phyloP scores from a whole-genome alignment of 768 basidiomycete species.

The Pleurotus platypus region DNA sequence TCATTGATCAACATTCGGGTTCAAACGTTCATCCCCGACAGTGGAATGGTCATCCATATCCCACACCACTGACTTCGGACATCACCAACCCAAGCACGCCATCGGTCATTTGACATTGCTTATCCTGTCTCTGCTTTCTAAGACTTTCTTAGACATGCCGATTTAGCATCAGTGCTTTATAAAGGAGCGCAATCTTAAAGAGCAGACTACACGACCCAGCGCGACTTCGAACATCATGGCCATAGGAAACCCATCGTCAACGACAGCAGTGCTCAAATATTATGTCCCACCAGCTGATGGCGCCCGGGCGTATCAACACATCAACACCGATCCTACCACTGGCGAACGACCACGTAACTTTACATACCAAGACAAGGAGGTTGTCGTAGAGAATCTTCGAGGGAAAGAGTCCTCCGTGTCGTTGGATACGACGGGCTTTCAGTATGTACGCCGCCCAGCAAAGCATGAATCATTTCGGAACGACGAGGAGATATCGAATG shows the following conservation, averaged over 20 bases:
- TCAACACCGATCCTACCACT: constrained; percentile 28
- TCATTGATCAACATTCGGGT: too few species aligned
- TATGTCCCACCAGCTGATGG: constrained; percentile 34
- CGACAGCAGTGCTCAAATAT: constrained; percentile 33
- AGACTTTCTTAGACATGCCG: too few species aligned
- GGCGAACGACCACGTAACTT: constrained; percentile 37
- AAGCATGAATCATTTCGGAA: constrained; percentile 45
- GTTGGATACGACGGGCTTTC: constrained; percentile 52
- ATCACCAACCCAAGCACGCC: too few species aligned
- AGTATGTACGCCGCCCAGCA: constrained; percentile 34
- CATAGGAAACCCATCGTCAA: constrained; percentile 10
- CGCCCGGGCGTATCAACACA: constrained; percentile 31
- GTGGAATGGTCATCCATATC: too few species aligned
- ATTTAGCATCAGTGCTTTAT: too few species aligned
- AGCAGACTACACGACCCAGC: too few species aligned
- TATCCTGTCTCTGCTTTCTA: too few species aligned
- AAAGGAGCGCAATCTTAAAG: too few species aligned
- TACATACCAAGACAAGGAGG: constrained; percentile 18
- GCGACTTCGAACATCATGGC: background rate
- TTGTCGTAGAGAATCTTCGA: constrained; percentile 50
- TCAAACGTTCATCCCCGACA: too few species aligned
- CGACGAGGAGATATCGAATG: constrained; percentile 46
- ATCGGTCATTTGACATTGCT: too few species aligned
- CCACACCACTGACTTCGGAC: too few species aligned
- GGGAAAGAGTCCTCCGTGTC: constrained; percentile 41